Evolutionary conservation across 495 filamentous ascomycete species (phyloP).

Genomic region (Jackrogersella minutella): DNA sequence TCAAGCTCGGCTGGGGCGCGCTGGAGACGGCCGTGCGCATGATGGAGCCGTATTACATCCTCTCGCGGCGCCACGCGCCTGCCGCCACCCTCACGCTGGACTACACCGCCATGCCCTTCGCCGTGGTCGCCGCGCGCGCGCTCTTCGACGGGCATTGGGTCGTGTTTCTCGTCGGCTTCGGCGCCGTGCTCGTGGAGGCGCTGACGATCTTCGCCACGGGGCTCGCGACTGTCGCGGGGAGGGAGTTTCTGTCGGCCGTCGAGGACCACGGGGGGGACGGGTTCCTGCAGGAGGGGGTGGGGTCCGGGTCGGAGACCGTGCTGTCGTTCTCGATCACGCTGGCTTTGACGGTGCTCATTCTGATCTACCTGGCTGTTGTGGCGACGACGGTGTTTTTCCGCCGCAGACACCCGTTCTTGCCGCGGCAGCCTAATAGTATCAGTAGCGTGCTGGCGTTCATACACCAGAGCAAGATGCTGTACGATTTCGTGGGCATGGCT

Average conservation of each 20-base stretch:
- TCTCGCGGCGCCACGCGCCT: slow-evolving; percentile 68
- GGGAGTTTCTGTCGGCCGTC: slow-evolving; percentile 56
- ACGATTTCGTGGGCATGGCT: slow-evolving; percentile 72
- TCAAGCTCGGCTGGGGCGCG: slow-evolving; percentile 72
- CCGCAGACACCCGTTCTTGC: slow-evolving; percentile 70
- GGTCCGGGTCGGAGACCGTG: slow-evolving; percentile 67
- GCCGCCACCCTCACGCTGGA: slow-evolving; percentile 71
- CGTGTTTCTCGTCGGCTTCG: slow-evolving; percentile 67
- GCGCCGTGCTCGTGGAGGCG: slow-evolving; percentile 69
- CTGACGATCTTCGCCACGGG: slow-evolving; percentile 72
- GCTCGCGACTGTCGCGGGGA: slow-evolving; percentile 65
- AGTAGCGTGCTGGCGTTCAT: slow-evolving; percentile 75
- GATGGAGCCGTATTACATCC: slow-evolving; percentile 77
- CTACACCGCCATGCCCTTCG: slow-evolving; percentile 74
- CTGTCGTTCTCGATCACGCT: slow-evolving; percentile 67
- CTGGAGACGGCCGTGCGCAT: slow-evolving; percentile 77
- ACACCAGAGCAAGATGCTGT: slow-evolving; percentile 77
- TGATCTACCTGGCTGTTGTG: slow-evolving; percentile 63
- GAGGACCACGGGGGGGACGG: slow-evolving; percentile 7
- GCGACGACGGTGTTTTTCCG: slow-evolving; percentile 61
- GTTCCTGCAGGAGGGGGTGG: slow-evolving; percentile 44
- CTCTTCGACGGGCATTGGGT: slow-evolving; percentile 69
- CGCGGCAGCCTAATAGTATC: slow-evolving; percentile 76
- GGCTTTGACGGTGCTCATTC: slow-evolving; percentile 62
- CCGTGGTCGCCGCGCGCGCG: slow-evolving; percentile 66